Evolutionary conservation across 78 protist genomes (phyloP).

Genomic region (Emiliania huxleyi): DNA sequence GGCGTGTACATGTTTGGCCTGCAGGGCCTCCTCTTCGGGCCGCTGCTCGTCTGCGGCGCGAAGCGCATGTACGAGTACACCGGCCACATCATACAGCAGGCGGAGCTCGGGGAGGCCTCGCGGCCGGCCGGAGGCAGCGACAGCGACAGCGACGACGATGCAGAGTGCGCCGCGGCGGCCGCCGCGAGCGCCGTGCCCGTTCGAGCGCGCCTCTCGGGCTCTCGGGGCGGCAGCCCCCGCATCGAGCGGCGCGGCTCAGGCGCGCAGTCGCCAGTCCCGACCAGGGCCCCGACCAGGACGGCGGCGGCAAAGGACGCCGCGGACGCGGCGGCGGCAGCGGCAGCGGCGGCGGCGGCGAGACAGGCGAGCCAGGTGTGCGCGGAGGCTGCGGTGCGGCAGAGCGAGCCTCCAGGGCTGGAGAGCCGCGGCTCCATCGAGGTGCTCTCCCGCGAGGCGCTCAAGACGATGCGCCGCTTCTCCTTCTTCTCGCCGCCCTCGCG

Average conservation of each 20-base stretch:
- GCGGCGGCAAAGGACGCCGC: too few species aligned
- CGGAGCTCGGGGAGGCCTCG: background rate
- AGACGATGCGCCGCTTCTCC: background rate
- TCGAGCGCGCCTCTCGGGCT: background rate
- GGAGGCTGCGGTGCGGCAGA: background rate
- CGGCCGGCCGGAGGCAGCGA: too few species aligned
- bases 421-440: background rate
- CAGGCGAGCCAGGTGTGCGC: background rate
- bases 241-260: background rate
- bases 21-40: background rate
- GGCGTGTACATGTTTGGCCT: constrained; percentile 10
- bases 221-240: background rate
- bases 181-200: background rate
- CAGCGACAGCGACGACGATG: too few species aligned
- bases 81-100: background rate
- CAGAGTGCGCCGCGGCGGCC: background rate
- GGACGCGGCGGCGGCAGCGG: too few species aligned
- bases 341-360: too few species aligned
- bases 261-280: too few species aligned
- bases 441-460: background rate
- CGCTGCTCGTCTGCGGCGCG: background rate
- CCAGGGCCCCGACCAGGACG: too few species aligned
- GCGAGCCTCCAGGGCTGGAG: too few species aligned
- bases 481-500: background rate
- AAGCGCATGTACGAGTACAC: background rate